Conservation (phyloP, 768 basidiomycete genomes). For the Gelatoporia subvermispora region DNA sequence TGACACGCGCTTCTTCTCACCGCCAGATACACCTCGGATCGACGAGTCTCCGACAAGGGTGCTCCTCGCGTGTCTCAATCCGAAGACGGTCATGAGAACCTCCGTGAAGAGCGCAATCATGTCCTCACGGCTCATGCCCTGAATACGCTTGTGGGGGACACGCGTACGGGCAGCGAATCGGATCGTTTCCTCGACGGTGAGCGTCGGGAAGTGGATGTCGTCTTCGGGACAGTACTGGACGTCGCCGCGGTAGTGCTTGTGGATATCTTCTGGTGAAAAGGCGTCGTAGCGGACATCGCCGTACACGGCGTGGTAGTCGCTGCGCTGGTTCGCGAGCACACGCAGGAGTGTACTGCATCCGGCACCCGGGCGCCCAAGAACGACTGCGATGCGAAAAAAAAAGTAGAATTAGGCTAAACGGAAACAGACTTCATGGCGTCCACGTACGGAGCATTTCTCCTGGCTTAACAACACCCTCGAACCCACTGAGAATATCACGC, state of each 20-base stretch:
- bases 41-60: constrained; percentile 77
- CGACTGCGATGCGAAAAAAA: constrained; percentile 42
- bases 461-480: constrained; percentile 52
- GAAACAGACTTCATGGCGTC: background rate
- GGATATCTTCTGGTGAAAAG: constrained; percentile 59
- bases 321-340: constrained; percentile 69
- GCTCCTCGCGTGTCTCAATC: constrained; percentile 64
- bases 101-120: constrained; percentile 44
- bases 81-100: constrained; percentile 63
- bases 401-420: background rate
- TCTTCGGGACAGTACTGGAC: constrained; percentile 81
- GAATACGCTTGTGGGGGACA: constrained; percentile 51
- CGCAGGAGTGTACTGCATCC: constrained; percentile 86
- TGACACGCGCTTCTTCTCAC: constrained; percentile 78
- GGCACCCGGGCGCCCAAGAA: constrained; percentile 79
- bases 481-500: constrained; percentile 47
- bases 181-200: constrained; percentile 77
- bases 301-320: constrained; percentile 60
- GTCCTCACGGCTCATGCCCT: constrained; percentile 36
- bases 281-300: constrained; percentile 78
- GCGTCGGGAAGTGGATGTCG: constrained; percentile 80
- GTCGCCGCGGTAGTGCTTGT: constrained; percentile 68
- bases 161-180: constrained; percentile 65
- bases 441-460: constrained; percentile 69
- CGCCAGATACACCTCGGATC: constrained; percentile 70